These are phyloP conservation scores for Ascocoryne sarcoides DNA, from an alignment of 2,329 filamentous ascomycete genomes.

Conservation along the genomic window DNA sequence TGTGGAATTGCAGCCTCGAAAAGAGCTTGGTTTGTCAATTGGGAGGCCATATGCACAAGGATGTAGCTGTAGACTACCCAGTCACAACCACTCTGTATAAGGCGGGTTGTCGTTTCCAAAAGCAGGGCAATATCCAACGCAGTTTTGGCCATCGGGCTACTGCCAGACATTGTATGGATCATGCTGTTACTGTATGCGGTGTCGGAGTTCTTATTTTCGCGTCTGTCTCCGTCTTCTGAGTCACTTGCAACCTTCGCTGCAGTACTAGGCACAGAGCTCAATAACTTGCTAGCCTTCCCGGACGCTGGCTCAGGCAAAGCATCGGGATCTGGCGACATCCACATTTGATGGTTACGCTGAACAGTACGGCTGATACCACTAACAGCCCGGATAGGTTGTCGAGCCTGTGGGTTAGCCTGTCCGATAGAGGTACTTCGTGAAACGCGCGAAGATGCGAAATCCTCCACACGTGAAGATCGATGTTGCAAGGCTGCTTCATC, in stretches of 20 bases:
- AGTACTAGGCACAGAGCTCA: constrained; percentile 20
- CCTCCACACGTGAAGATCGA: constrained; percentile 30
- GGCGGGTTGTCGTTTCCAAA: constrained; percentile 67
- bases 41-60: constrained; percentile 75
- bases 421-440: constrained; percentile 27
- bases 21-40: constrained; percentile 81
- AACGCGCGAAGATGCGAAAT: constrained; percentile 21
- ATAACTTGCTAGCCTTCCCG: constrained; percentile 26
- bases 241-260: not conserved
- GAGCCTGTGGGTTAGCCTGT: constrained; percentile 24
- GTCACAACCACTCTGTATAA: constrained; percentile 66
- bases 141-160: constrained; percentile 1
- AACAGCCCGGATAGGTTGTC: constrained; percentile 29
- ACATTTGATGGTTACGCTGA: constrained; percentile 42
- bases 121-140: constrained; percentile 37
- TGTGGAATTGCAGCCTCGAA: constrained; percentile 68
- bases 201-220: not conserved
- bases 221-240: not conserved
- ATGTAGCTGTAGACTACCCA: constrained; percentile 94
- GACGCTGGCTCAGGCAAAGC: constrained; percentile 40
- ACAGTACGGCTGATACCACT: constrained; percentile 23
- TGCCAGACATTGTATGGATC: not conserved
- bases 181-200: not conserved
- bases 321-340: constrained; percentile 48
- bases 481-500: constrained; percentile 34